Conservation (phyloP, 345 rosid species). For the Eucalyptus marginata region DNA sequence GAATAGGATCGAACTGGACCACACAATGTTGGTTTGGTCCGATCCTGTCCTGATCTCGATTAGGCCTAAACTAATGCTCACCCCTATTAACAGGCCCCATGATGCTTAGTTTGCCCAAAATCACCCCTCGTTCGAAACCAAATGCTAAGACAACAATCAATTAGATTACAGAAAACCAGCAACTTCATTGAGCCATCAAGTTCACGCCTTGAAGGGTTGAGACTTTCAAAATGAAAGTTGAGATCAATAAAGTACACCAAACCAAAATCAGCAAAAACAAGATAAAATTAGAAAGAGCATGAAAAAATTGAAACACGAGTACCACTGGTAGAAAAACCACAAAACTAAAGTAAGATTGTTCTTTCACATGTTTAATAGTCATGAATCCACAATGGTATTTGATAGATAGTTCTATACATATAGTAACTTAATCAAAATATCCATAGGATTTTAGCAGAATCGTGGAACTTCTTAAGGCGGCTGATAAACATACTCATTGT, state of each 20-base stretch:
- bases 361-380: neutral
- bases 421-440: neutral
- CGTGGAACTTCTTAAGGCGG: neutral
- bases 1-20: neutral
- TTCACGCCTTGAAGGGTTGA: neutral
- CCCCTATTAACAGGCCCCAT: no score
- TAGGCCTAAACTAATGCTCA: neutral
- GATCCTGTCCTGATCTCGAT: rapidly evolving
- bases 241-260: neutral
- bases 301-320: neutral
- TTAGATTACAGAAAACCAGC: neutral
- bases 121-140: neutral
- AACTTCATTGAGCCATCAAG: neutral
- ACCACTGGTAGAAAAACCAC: neutral
- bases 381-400: neutral
- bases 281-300: neutral
- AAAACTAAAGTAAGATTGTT: neutral
- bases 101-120: neutral
- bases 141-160: neutral
- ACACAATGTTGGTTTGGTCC: neutral
- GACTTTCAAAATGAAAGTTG: neutral
- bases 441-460: neutral
- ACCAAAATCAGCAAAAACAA: neutral
- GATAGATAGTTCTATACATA: neutral
- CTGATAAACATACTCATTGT: neutral